These are phyloP conservation scores for Exophiala oligosperma DNA, from an alignment of 2,329 filamentous ascomycete genomes.

Conservation along the genomic window DNA sequence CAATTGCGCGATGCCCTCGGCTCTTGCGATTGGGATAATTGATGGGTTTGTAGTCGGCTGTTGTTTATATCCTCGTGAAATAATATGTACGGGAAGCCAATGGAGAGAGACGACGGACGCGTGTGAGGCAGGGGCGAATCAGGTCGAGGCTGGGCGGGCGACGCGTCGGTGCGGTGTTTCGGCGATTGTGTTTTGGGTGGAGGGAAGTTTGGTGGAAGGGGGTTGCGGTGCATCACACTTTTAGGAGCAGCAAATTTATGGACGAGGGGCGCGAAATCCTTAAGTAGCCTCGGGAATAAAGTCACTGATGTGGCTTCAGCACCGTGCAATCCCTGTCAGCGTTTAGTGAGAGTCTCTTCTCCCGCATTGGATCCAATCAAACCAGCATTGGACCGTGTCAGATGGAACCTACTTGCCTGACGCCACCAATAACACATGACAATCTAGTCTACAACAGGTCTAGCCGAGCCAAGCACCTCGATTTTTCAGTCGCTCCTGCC, in stretches of 20 bases:
- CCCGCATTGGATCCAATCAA: background rate
- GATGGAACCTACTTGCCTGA: background rate
- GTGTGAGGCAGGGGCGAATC: conserved; percentile 16
- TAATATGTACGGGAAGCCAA: background rate
- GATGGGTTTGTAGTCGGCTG: too few relatives aligned
- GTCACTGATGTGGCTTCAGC: background rate
- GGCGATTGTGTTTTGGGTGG: background rate
- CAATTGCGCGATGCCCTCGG: too few relatives aligned
- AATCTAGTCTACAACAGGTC: background rate
- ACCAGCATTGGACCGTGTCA: background rate
- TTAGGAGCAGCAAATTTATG: conserved; percentile 15
- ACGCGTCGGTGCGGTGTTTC: background rate
- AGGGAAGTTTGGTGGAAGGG: background rate
- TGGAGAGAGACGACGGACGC: background rate
- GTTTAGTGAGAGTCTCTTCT: background rate
- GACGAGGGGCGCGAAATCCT: conserved; percentile 12
- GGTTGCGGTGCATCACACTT: conserved; percentile 7
- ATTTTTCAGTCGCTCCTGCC: conserved; percentile 2
- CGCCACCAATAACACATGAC: background rate
- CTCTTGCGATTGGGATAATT: too few relatives aligned
- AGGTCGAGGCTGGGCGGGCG: conserved; percentile 13
- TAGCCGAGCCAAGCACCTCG: background rate
- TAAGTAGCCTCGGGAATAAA: conserved; percentile 18
- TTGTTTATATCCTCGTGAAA: too few relatives aligned
- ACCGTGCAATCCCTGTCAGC: background rate